phyloP scores from a whole-genome alignment of 1,284 basidiomycete species.

The Boletellus sp. region DNA sequence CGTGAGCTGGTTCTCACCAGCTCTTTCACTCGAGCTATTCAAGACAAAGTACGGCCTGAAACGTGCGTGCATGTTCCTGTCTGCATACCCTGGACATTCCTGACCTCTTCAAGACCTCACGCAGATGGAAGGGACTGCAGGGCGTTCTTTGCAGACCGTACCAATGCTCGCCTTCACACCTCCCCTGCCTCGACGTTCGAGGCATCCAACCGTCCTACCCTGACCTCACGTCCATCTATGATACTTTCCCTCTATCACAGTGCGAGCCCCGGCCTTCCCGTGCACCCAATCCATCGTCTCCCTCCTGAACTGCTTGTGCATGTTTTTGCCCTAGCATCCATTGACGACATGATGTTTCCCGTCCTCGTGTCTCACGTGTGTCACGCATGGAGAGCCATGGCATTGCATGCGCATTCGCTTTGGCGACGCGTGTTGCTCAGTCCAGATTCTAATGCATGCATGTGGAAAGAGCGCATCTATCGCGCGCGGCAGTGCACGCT shows the following conservation, averaged over 20 bases:
- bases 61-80: conserved; percentile 21
- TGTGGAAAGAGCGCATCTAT: conserved; percentile 58
- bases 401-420: conserved; percentile 53
- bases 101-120: conserved; percentile 16
- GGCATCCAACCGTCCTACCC: conserved; percentile 1
- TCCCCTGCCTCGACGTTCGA: conserved; percentile 10
- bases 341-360: conserved; percentile 53
- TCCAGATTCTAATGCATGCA: conserved; percentile 37
- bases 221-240: conserved; percentile 29
- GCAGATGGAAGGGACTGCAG: conserved; percentile 21
- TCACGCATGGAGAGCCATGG: conserved; percentile 53
- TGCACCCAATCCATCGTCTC: conserved; percentile 50
- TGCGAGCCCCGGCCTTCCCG: conserved; percentile 13
- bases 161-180: conserved; percentile 15
- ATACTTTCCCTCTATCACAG: conserved; percentile 25
- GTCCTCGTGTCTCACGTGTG: conserved; percentile 63
- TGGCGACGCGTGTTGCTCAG: conserved; percentile 57
- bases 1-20: conserved; percentile 34
- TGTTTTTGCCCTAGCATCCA: conserved; percentile 57
- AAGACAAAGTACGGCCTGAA: conserved; percentile 34
- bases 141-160: conserved; percentile 22
- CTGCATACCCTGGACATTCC: neutral
- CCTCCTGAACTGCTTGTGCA: conserved; percentile 59
- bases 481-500: conserved; percentile 57
- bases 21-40: conserved; percentile 36